phyloP scores from a whole-genome alignment of 2,329 filamentous ascomycete species.

The Aspergillus ustus region DNA sequence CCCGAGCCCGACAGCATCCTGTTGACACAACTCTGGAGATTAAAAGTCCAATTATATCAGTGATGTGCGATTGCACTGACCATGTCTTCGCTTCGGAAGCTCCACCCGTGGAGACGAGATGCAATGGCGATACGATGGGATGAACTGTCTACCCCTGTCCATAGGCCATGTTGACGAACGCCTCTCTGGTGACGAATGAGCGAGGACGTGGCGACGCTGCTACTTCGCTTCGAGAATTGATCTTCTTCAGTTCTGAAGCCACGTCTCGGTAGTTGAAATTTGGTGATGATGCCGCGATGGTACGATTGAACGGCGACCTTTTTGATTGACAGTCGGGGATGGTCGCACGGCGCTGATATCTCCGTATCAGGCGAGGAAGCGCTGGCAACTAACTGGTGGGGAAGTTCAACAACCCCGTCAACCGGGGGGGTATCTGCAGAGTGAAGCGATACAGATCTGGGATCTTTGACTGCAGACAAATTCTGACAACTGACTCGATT shows the following conservation, averaged over 20 bases:
- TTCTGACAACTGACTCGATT: neutral
- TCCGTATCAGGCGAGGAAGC: neutral
- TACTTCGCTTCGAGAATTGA: neutral
- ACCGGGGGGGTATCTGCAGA: neutral
- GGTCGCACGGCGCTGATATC: neutral
- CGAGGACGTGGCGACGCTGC: neutral
- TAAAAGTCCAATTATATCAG: neutral
- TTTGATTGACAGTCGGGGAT: neutral
- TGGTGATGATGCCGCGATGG: neutral
- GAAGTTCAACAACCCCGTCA: neutral
- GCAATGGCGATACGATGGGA: constrained; percentile 11
- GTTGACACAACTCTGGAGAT: neutral
- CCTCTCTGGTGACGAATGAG: neutral
- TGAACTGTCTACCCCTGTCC: constrained; percentile 18
- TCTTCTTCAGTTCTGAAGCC: neutral
- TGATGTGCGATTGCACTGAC: constrained; percentile 20
- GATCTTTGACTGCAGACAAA: neutral
- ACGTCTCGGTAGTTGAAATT: neutral
- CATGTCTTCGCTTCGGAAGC: constrained; percentile 17
- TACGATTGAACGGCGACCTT: neutral
- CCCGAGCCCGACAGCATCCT: neutral
- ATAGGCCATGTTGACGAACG: constrained; percentile 6
- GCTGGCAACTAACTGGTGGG: neutral
- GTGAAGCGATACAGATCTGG: neutral
- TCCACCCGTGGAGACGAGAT: constrained; percentile 20